Evolutionary conservation across 176 grass and related monocot genomes (phyloP), one percentile per base, ranked within the genome.

Genomic region (Rhynchospora tenuis): DNA sequence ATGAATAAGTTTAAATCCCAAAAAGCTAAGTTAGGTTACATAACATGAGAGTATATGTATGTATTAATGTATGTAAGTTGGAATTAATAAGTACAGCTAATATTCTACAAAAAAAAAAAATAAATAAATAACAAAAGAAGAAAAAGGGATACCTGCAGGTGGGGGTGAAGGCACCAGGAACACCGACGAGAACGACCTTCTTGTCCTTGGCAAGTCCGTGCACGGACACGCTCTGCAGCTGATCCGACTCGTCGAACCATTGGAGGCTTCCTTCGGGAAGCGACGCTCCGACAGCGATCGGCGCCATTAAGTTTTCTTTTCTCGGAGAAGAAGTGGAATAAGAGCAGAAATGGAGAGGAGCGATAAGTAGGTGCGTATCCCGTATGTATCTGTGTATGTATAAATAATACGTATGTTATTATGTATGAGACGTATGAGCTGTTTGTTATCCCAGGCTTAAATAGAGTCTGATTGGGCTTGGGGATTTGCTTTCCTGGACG

Each of bases 91-190:
- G 3, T 33, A 33, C 3, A 38, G 33, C 33, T 38, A 38, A 1
- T 38, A 38, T 38, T 38, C 33, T 4, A 38, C 33, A 38, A 38
- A 38, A 38, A 38, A 38, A 17, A 57, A 59, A 1, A 20, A 38
- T 8, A 33, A 38, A 38, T 4, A 4, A 38, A 38, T 4, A 4
- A 24, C 56, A 3, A 33, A 11, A 2, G 31, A 33, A 33, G 3
- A 1, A 4, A 59, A 7, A 22, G 4, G 27, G 13, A 22, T 16
- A 95, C 93, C 96, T 98, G 93, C 96, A 98, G 63, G 96, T 98
- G 23, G 96, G 96, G 59, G 96, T 98, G 89, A 98, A 98, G 72
- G 96, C 96, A 8, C 96, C 96, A 8, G 96, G 96, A 23, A 98
- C 96, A 54, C 96, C 96, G 80, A 98, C 92, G 69, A 98, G 84